Percentiles rank a stretch among this genome's conserved stretches.
Conservation (phyloP, 2,329 filamentous ascomycete species). For the Curvularia verruculosa region DNA sequence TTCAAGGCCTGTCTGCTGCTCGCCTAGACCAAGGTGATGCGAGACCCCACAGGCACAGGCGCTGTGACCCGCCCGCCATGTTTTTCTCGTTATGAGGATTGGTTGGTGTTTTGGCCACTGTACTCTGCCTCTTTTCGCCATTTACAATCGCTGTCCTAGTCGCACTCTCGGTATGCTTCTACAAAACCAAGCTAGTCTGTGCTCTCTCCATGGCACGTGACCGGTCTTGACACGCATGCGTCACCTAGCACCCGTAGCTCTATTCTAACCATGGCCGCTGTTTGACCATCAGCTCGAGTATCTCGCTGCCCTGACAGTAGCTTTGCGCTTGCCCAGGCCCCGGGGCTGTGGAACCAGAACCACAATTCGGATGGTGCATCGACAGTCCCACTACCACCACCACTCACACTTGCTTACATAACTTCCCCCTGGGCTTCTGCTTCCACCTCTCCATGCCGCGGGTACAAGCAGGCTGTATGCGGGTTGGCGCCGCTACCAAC, state of each 20-base stretch:
- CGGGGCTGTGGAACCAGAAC: background rate
- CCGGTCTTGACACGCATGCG: background rate
- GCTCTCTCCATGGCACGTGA: background rate
- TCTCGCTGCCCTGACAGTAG: background rate
- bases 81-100: background rate
- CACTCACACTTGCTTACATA: background rate
- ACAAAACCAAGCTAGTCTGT: background rate
- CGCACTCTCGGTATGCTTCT: background rate
- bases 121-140: background rate
- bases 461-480: background rate
- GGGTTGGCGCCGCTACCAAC: background rate
- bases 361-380: background rate
- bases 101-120: too few species aligned
- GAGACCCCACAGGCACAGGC: background rate
- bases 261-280: background rate
- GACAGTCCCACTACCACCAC: too few species aligned
- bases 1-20: slow-evolving; percentile 13
- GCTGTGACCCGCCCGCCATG: background rate
- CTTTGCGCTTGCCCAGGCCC: background rate
- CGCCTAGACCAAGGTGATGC: slow-evolving; percentile 1
- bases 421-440: background rate
- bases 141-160: too few species aligned
- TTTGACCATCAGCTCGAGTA: background rate
- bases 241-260: background rate
- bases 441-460: background rate